phyloP scores from a whole-genome alignment of 805 yeast genomes.

The Cyberlindnera euphorbiiphila region DNA sequence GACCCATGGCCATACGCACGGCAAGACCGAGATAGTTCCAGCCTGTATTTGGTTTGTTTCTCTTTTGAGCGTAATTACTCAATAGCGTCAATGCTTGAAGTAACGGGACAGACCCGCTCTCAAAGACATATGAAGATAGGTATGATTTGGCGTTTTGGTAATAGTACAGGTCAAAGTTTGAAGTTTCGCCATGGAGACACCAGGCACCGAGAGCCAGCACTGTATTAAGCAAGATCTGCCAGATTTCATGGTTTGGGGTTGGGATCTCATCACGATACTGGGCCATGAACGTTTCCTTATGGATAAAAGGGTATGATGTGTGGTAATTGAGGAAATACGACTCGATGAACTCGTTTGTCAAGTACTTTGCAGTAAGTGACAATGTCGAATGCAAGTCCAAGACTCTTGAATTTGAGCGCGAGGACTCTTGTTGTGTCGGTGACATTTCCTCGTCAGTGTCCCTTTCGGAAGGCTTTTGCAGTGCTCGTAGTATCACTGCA shows the following conservation, averaged over 20 bases:
- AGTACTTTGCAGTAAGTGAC: slow-evolving; percentile 27
- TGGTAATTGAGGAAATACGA: slow-evolving; percentile 58
- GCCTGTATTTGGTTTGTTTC: slow-evolving; percentile 64
- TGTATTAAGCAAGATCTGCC: slow-evolving; percentile 53
- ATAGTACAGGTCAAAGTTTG: slow-evolving; percentile 50
- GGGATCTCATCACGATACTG: slow-evolving; percentile 40
- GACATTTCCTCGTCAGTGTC: slow-evolving; percentile 20
- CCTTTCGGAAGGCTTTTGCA: slow-evolving; percentile 34
- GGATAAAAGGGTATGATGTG: slow-evolving; percentile 57
- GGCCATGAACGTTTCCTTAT: slow-evolving; percentile 50
- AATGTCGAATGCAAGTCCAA: slow-evolving; percentile 26
- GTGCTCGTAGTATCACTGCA: slow-evolving; percentile 48
- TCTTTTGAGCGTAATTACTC: slow-evolving; percentile 58
- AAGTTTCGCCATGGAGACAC: slow-evolving; percentile 54
- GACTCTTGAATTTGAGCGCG: slow-evolving; percentile 24
- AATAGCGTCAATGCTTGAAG: slow-evolving; percentile 50
- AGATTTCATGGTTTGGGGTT: slow-evolving; percentile 40
- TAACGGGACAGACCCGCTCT: slow-evolving; percentile 54
- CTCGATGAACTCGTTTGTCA: slow-evolving; percentile 37
- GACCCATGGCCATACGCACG: slow-evolving; percentile 60
- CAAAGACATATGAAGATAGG: slow-evolving; percentile 47
- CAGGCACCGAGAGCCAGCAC: slow-evolving; percentile 68
- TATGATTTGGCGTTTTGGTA: slow-evolving; percentile 49
- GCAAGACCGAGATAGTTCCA: slow-evolving; percentile 67
- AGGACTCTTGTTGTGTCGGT: slow-evolving; percentile 20